Evolutionary conservation across 345 rosid species (phyloP).

Genomic region (Dipteronia sinensis): DNA sequence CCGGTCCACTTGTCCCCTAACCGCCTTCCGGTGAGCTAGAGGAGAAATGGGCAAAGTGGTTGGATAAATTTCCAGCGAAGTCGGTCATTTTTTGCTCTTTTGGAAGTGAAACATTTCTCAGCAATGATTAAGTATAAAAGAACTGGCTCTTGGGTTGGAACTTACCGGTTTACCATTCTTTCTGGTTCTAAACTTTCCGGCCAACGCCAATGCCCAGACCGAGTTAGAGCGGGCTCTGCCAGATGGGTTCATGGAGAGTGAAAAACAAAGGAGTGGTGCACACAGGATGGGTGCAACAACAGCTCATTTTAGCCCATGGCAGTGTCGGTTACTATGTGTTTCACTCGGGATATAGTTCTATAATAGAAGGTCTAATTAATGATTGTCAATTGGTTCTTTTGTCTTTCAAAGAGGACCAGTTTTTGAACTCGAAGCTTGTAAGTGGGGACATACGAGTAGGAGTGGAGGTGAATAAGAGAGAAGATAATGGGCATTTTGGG

Average conservation of each 20-base stretch:
- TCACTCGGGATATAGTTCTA: conserved; percentile 38
- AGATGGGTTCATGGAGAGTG: conserved; percentile 31
- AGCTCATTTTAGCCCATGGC: conserved; percentile 26
- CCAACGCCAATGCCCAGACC: not conserved
- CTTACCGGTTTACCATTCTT: conserved; percentile 37
- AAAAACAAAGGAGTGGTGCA: conserved; percentile 29
- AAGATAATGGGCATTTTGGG: conserved; percentile 36
- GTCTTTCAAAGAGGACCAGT: conserved; percentile 41
- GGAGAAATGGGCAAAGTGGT: conserved; percentile 35
- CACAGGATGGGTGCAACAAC: conserved; percentile 40
- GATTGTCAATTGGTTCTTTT: conserved; percentile 37
- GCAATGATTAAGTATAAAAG: conserved; percentile 25
- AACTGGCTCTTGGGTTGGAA: conserved; percentile 34
- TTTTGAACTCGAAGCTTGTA: conserved; percentile 35
- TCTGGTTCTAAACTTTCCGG: conserved; percentile 34
- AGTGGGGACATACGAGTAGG: conserved; percentile 31
- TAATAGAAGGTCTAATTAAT: conserved; percentile 32
- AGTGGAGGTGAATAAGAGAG: conserved; percentile 32
- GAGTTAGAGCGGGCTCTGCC: conserved; percentile 24
- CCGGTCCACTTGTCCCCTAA: conserved; percentile 33
- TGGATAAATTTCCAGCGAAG: conserved; percentile 24
- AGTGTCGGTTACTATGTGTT: conserved; percentile 32
- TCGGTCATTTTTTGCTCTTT: conserved; percentile 34
- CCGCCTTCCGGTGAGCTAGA: conserved; percentile 32
- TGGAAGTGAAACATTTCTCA: conserved; percentile 40